Evolutionary conservation across 2,329 filamentous ascomycete genomes (phyloP), one percentile per base, ranked within the genome.

Genomic region (Colletotrichum coccodes): DNA sequence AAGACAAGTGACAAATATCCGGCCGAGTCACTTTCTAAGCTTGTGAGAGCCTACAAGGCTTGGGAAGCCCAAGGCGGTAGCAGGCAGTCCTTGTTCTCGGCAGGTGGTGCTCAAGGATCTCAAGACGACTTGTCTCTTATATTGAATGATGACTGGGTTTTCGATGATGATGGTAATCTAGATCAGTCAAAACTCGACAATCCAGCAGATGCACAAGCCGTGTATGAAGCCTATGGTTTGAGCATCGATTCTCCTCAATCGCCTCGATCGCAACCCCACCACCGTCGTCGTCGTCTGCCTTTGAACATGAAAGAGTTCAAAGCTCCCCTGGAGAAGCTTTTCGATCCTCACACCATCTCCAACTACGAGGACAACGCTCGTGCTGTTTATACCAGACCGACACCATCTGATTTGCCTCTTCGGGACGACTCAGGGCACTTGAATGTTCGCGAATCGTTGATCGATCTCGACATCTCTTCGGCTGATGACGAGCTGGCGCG

Each of bases 1-100:
- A 88, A 90, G 67, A 92, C 91, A 0, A 83, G 85, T 7, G 82
- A 87, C 14, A 82, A 82, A 50, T 91, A 92, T 73, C 92, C 93
- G 0, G 89, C 90, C 0, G 86, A 86, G 0, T 86, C 84, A 5
- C 84, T 95, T 3, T 82, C 88, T 3, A 84, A 89, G 68, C 83
- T 95, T 1, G 91, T 95, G 9, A 88, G 89, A 71, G 90, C 89
- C 14, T 95, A 92, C 80, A 91, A 90, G 75, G 76, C 90, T 23
- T 95, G 93, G 93, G 92, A 95, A 77, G 86, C 90, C 8, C 87
- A 89, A 72, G 93, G 93, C 28, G 92, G 92, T 30, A 89, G 88
- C 72, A 87, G 93, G 52, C 88, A 87, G 71, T 91, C 90, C 18
- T 81, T 92, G 1, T 92, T 92, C 71, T 84, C 85, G 6, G 79